These are phyloP conservation scores for Aureobasidium melanogenum DNA, from an alignment of 2,329 filamentous ascomycete genomes.

Conservation along the genomic window DNA sequence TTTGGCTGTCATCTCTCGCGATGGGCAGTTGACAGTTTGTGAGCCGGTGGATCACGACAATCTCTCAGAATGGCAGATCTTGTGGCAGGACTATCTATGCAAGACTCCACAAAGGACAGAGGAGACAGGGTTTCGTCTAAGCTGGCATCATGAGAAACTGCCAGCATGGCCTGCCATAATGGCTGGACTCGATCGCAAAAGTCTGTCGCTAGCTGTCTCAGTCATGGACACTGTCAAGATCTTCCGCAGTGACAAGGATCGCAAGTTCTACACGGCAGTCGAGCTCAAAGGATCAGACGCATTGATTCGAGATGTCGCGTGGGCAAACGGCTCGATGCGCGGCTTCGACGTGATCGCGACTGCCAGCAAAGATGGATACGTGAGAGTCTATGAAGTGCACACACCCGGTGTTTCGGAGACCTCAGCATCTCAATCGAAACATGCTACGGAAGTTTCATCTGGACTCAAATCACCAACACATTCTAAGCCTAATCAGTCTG, in stretches of 20 bases:
- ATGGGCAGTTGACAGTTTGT: conserved; percentile 69
- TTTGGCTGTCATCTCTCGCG: conserved; percentile 73
- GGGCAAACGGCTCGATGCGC: conserved; percentile 84
- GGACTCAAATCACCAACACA: conserved; percentile 6
- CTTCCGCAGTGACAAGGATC: conserved; percentile 66
- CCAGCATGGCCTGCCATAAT: conserved; percentile 68
- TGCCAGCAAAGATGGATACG: conserved; percentile 82
- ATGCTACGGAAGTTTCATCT: background rate
- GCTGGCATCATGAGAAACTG: conserved; percentile 80
- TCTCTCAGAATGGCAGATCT: conserved; percentile 62
- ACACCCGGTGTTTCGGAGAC: conserved; percentile 47
- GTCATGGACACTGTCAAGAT: conserved; percentile 76
- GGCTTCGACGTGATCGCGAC: conserved; percentile 88
- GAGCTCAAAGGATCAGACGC: conserved; percentile 65
- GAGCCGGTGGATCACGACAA: conserved; percentile 82
- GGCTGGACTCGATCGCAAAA: conserved; percentile 72
- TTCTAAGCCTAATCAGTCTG: conserved; percentile 34
- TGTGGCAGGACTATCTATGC: conserved; percentile 71
- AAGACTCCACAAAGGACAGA: conserved; percentile 65
- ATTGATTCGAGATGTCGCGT: conserved; percentile 78
- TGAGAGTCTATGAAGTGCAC: conserved; percentile 78
- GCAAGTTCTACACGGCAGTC: conserved; percentile 77
- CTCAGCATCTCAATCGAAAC: conserved; percentile 18
- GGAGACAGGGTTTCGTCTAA: conserved; percentile 76
- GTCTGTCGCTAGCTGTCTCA: conserved; percentile 73